Evolutionary conservation across 2,329 filamentous ascomycete species (phyloP).

Genomic region (Emergomyces pasteurianus): DNA sequence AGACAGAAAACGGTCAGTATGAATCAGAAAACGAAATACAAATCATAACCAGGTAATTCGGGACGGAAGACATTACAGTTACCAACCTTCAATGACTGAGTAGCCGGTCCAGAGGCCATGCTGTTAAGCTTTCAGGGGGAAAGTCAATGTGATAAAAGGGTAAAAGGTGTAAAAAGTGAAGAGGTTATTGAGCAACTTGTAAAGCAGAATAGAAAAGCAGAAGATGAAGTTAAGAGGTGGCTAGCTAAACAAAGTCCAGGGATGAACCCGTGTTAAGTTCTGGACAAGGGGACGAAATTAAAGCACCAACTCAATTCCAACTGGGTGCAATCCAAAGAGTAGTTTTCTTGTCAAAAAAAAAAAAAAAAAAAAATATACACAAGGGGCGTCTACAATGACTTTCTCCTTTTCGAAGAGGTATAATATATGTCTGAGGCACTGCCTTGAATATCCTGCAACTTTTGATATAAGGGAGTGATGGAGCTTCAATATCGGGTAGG

Average conservation of each 20-base stretch:
- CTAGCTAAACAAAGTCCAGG: not conserved
- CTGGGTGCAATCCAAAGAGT: not conserved
- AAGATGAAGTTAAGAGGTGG: not conserved
- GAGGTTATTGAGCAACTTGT: not conserved
- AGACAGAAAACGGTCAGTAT: constrained; percentile 9
- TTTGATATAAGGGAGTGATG: not conserved
- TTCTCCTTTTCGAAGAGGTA: not conserved
- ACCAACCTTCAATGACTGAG: constrained; percentile 80
- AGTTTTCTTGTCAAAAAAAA: not conserved
- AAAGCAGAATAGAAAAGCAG: not conserved
- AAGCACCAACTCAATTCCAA: not conserved
- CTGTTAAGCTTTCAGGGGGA: constrained; percentile 9
- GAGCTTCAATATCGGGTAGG: not conserved
- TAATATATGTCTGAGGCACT: not conserved
- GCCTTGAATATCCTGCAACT: not conserved
- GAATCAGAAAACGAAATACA: not conserved
- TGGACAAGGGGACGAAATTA: not conserved
- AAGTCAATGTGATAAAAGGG: constrained; percentile 9
- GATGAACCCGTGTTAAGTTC: not conserved
- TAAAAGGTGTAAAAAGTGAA: too few species aligned
- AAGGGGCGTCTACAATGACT: not conserved
- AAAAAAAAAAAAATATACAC: too few species aligned
- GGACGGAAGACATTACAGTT: constrained; percentile 1
- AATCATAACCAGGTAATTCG: constrained; percentile 9
- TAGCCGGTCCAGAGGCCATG: constrained; percentile 71